phyloP scores from a whole-genome alignment of 2,329 filamentous ascomycete genomes.

The Claviceps pazoutovae region DNA sequence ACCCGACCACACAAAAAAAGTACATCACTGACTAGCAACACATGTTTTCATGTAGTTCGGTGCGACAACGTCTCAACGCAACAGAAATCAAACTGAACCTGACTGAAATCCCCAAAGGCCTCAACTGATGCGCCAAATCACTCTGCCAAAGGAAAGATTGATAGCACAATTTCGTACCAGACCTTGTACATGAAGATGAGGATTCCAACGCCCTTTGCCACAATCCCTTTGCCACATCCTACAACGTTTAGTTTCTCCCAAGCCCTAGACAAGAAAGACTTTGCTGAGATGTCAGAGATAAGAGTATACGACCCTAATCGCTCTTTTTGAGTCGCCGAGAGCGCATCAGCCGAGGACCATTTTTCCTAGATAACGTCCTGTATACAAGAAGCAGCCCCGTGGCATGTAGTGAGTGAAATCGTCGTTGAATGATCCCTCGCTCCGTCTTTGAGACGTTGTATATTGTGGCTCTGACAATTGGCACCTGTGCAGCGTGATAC shows the following conservation, averaged over 20 bases:
- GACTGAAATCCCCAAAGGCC: not conserved
- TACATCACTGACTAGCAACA: constrained; percentile 1
- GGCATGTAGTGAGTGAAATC: not conserved
- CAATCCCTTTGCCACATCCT: too few species aligned
- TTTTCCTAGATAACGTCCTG: too few species aligned
- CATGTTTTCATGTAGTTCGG: not conserved
- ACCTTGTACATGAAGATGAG: not conserved
- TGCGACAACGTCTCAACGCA: not conserved
- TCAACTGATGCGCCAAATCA: not conserved
- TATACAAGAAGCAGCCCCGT: not conserved
- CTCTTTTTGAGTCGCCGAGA: not conserved
- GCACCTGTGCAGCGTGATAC: constrained; percentile 1
- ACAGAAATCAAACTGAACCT: not conserved
- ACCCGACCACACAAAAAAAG: not conserved
- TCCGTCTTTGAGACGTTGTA: not conserved
- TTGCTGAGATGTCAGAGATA: not conserved
- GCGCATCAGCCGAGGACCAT: not conserved
- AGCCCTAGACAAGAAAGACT: not conserved
- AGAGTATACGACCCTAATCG: not conserved
- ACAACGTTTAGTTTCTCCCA: too few species aligned
- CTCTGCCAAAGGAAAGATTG: not conserved
- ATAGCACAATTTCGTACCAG: not conserved
- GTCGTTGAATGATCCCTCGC: not conserved
- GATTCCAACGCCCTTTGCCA: not conserved
- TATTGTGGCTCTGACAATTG: not conserved